phyloP scores from a whole-genome alignment of 805 yeast genomes.

The Zygosaccharomyces bisporus region DNA sequence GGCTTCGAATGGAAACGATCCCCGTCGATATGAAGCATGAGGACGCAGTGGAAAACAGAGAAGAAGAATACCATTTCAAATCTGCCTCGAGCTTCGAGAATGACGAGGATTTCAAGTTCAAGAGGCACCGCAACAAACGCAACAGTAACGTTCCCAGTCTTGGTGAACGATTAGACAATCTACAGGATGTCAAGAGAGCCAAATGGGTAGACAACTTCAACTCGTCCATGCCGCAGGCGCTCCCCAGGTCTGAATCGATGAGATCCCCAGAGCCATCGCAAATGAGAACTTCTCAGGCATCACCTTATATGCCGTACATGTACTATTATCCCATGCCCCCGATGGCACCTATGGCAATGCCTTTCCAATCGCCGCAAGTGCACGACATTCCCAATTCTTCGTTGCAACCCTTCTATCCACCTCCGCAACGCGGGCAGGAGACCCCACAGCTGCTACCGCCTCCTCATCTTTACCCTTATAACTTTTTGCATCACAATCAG shows the following conservation, averaged over 20 bases:
- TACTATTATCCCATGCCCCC: constrained; percentile 28
- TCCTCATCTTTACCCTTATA: constrained; percentile 25
- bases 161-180: constrained; percentile 32
- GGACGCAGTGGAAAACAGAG: constrained; percentile 4
- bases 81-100: constrained; percentile 22
- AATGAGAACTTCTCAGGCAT: constrained; percentile 9
- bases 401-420: constrained; percentile 29
- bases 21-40: constrained; percentile 10
- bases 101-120: constrained; percentile 35
- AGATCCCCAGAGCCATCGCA: constrained; percentile 11
- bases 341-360: constrained; percentile 12
- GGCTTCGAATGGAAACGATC: constrained; percentile 17
- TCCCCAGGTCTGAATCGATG: background rate
- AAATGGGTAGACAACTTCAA: constrained; percentile 35
- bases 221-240: constrained; percentile 17
- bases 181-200: constrained; percentile 30
- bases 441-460: constrained; percentile 28
- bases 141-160: constrained; percentile 27
- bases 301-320: constrained; percentile 26
- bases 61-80: background rate
- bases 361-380: constrained; percentile 14
- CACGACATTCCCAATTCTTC: constrained; percentile 27
- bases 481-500: constrained; percentile 17
- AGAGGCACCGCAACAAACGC: constrained; percentile 29
- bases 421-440: constrained; percentile 12